Base-by-base conservation (phyloP, 129 eudicot species). In the Oenanthe sinensis region DNA sequence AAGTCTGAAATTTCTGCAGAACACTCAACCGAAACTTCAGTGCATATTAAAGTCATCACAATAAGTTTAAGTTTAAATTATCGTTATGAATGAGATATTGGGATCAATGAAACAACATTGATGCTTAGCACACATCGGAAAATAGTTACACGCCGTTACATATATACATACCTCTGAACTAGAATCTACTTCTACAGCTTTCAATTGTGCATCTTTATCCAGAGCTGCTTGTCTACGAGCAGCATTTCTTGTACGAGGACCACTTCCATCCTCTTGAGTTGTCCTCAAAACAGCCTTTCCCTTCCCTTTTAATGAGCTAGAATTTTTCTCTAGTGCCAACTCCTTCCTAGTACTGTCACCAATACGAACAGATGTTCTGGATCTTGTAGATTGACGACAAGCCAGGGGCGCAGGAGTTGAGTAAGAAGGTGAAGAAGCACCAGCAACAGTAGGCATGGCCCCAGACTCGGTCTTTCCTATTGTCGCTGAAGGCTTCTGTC, bases 231-330 rank as follows among this genome's bases (percentile, higher is more conserved):
- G 86, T 85, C 96, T 86, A 33, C 90, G 89, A 54, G 97, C 83
- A 85, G 94, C 92, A 87, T 92, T 96, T 82, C 99, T 88, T 28
- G 99, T 96, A 77, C 90, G 99, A 20, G 95, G 92, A 20, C 96
- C 93, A 69, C 82, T 90, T 37, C 87, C 86, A 19, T 88, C 97
- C 50, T 92, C 99, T 81, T 81, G 91, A 78, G 85, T 74, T 20
- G 92, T 47, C 77, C 90, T 96, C 78, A 90, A 44, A 42, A 96
- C 87, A 47, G 97, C 95, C 80, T 96, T 96, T 17, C 99, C 99
- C 80, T 92, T 96, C 22, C 97, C 97, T 80, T 92, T 96, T 19
- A 88, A 87, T 52, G 91, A 90, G 78, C 95, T 89, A 26, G 90
- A 74, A 47, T 68, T 76, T 85, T 90, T 95, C 62, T 88, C 97